Base-by-base conservation (phyloP, 2,329 filamentous ascomycete species). In the Ascochyta fabae region DNA sequence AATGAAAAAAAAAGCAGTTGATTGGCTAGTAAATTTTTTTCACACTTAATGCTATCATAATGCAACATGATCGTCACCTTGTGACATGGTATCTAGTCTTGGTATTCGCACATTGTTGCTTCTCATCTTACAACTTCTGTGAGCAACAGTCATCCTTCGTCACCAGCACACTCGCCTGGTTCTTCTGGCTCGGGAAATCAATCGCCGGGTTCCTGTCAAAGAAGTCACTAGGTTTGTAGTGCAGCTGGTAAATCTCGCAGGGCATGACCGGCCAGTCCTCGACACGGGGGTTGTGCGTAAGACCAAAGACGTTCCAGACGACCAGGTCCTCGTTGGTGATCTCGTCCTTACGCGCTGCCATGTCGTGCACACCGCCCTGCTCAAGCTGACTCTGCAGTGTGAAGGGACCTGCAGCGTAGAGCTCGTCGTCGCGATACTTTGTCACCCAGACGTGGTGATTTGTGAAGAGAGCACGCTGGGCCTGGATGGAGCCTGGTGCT, bases 371-470 rank as follows among this genome's bases (percentile, higher is more conserved):
- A 9, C 80, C 79, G 33, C 75, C 80, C 2, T 72, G 62, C 54
- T 82, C 81, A 0, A 61, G 24, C 26, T 75, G 74, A 29, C 73
- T 76, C 61, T 82, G 80, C 48, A 81, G 63, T 4, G 81, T 83
- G 53, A 77, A 82, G 23, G 75, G 62, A 1, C 82, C 81, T 0
- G 74, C 81, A 0, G 82, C 80, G 58, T 77, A 84, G 22, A 82
- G 66, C 66, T 85, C 82, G 55, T 80, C 74, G 39, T 84, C 82
- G 9, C 71, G 71, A 65, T 84, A 82, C 60, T 79, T 79, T 3
- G 82, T 84, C 0, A 84, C 80, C 80, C 81, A 85, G 27, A 85
- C 75, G 23, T 82, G 79, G 57, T 83, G 79, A 16, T 79, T 72
- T 0, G 80, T 77, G 62, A 84, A 84, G 2, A 75, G 70, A 0